Base-by-base conservation (phyloP, 495 filamentous ascomycete species). In the Alectoria sarmentosa region DNA sequence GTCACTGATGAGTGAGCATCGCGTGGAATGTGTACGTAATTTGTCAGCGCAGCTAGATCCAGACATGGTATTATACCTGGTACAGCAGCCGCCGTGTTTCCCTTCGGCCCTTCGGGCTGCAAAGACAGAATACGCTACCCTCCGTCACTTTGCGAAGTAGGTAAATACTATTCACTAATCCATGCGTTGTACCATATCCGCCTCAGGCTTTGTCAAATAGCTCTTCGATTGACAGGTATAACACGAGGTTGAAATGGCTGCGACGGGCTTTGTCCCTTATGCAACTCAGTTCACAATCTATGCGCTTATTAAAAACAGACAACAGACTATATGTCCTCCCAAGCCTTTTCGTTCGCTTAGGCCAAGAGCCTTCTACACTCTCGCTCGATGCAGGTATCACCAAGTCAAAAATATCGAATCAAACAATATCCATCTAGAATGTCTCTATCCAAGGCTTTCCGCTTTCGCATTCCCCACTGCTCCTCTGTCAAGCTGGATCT, bases 1-100 rank as follows among this genome's bases (percentile, higher is more conserved):
- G 90, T 98, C 59, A 82, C 87, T 69, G 94, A 98, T 76, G 94
- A 98, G 82, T 98, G 90, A 80, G 17, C 60, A 23, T 5, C 37
- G 13, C 10, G 21, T 38, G 37, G 28, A 38, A 26, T 37, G 60
- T 28, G 11, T 39, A n/a, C n/a, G 1, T 21, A 54, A 11, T 37
- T 0, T 4, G 32, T n/a, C 14, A 3, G 60, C 30, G 14, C 30
- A 34, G 28, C n/a, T 32, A 54, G 49, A 32, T 2, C 8, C 11
- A 8, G 19, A 54, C 11, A 32, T 19, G 26, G 28, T 30, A 34
- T 32, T 32, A 5, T 34, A n/a, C 30, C 52, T n/a, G 17, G 9
- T 34, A 26, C 14, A 32, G 49, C 49, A 30, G 26, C 28, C 14
- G 13, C 26, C 28, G 26, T n/a, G n/a, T n/a, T n/a, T n/a, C n/a